Conservation (phyloP, 1,284 basidiomycete species). For the Trichosporon coremiiforme region DNA sequence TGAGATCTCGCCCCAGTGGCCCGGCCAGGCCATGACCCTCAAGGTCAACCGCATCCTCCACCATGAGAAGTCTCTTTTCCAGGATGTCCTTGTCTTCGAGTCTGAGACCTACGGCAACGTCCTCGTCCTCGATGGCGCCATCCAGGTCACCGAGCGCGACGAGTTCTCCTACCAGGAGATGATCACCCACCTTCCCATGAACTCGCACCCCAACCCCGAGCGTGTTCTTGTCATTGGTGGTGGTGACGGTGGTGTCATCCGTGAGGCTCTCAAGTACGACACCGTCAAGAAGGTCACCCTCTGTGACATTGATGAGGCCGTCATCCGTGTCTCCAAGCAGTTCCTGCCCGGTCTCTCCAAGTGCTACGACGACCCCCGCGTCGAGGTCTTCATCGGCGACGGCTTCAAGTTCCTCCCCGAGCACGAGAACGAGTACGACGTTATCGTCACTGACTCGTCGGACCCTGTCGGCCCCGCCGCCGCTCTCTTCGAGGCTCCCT, state of each 20-base stretch:
- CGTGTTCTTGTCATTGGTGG: constrained; percentile 96
- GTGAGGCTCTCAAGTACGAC: constrained; percentile 94
- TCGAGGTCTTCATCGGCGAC: constrained; percentile 88
- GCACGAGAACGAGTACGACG: constrained; percentile 89
- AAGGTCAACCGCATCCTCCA: constrained; percentile 96
- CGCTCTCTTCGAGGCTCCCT: constrained; percentile 93
- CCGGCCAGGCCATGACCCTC: constrained; percentile 91
- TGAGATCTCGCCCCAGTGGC: constrained; percentile 97
- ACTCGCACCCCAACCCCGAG: constrained; percentile 94
- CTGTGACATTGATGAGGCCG: constrained; percentile 98
- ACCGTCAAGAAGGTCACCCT: constrained; percentile 89
- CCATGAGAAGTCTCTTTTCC: constrained; percentile 84
- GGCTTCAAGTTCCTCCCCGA: constrained; percentile 96
- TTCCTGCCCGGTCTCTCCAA: constrained; percentile 94
- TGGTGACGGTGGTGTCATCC: constrained; percentile 93
- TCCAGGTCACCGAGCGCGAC: constrained; percentile 96
- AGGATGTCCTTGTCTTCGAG: constrained; percentile 92
- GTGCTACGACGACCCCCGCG: constrained; percentile 79
- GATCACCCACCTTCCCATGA: constrained; percentile 95
- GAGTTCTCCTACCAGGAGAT: constrained; percentile 99
- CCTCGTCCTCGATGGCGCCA: constrained; percentile 90
- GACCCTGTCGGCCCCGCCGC: constrained; percentile 97
- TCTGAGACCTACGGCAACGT: constrained; percentile 95
- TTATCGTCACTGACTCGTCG: constrained; percentile 98
- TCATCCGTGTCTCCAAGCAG: constrained; percentile 89